phyloP scores from a whole-genome alignment of 768 basidiomycete genomes.

The Lentinula aciculospora region DNA sequence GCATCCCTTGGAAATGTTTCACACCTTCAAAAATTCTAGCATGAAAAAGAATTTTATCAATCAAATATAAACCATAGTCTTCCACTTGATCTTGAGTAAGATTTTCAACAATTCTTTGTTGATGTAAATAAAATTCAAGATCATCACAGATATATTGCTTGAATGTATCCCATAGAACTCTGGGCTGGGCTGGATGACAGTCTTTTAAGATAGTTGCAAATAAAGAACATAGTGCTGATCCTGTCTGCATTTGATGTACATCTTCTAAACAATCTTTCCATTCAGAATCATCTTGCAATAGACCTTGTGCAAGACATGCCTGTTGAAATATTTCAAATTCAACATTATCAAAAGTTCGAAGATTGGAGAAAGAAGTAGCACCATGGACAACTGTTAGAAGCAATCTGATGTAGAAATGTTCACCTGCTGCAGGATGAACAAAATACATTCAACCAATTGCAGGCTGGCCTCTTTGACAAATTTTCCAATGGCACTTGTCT shows the following conservation, averaged over 20 bases:
- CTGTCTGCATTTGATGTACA: slow-evolving; percentile 29
- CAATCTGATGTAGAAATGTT: slow-evolving; percentile 32
- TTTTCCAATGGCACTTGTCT: background rate
- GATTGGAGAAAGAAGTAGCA: slow-evolving; percentile 19
- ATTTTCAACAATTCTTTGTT: slow-evolving; percentile 12
- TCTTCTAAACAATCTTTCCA: slow-evolving; percentile 37
- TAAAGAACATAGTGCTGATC: too few relatives aligned
- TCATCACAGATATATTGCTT: too few relatives aligned
- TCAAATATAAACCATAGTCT: slow-evolving; percentile 32
- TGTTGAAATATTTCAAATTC: slow-evolving; percentile 26
- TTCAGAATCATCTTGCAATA: slow-evolving; percentile 44
- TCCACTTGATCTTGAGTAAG: slow-evolving; percentile 13
- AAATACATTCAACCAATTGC: slow-evolving; percentile 28
- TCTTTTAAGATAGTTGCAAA: too few relatives aligned
- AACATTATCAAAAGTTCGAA: slow-evolving; percentile 19
- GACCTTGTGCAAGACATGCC: slow-evolving; percentile 34
- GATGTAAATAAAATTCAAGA: slow-evolving; percentile 22
- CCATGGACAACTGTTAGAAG: slow-evolving; percentile 33
- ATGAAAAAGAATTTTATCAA: slow-evolving; percentile 21
- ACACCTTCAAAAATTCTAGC: slow-evolving; percentile 16
- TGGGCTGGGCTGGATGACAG: too few relatives aligned
- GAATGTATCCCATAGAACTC: too few relatives aligned
- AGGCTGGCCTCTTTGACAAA: slow-evolving; percentile 1
- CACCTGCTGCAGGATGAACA: slow-evolving; percentile 21
- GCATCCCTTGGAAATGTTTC: slow-evolving; percentile 25